Evolutionary conservation across 345 rosid species (phyloP).

Genomic region (Geranium brycei): DNA sequence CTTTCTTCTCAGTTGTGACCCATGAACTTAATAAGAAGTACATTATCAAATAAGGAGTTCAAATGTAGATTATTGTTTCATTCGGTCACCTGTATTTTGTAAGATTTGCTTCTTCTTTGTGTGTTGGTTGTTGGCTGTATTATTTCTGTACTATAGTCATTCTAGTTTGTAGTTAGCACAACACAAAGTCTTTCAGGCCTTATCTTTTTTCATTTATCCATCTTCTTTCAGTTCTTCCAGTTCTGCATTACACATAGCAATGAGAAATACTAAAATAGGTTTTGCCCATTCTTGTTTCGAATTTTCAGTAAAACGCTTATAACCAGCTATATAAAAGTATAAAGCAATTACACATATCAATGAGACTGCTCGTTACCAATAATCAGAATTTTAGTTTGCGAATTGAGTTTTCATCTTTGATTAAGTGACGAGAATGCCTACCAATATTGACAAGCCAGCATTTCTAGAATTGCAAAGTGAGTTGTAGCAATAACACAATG

Average conservation of each 20-base stretch:
- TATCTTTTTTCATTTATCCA: no score
- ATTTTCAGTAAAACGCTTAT: no score
- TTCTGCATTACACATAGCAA: no score
- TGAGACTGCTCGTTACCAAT: no score
- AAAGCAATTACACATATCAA: no score
- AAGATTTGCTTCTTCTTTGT: background rate
- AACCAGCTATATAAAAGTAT: no score
- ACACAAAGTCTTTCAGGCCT: no score
- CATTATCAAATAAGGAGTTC: conserved; percentile 22
- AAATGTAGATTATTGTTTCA: conserved; percentile 10
- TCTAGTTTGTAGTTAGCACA: background rate
- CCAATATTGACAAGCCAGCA: background rate
- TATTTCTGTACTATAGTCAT: no score
- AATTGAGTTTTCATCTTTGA: background rate
- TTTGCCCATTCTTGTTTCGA: no score
- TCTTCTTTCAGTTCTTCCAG: no score
- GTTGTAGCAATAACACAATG: background rate
- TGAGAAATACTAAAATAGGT: no score
- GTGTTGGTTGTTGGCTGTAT: background rate
- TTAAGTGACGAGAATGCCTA: background rate
- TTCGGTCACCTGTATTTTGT: background rate
- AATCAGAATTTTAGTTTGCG: background rate
- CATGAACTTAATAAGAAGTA: conserved; percentile 63
- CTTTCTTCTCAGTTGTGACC: conserved; percentile 62
- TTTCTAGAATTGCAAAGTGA: background rate